Conservation (phyloP, 768 basidiomycete species). For the Dioszegia crocea region DNA sequence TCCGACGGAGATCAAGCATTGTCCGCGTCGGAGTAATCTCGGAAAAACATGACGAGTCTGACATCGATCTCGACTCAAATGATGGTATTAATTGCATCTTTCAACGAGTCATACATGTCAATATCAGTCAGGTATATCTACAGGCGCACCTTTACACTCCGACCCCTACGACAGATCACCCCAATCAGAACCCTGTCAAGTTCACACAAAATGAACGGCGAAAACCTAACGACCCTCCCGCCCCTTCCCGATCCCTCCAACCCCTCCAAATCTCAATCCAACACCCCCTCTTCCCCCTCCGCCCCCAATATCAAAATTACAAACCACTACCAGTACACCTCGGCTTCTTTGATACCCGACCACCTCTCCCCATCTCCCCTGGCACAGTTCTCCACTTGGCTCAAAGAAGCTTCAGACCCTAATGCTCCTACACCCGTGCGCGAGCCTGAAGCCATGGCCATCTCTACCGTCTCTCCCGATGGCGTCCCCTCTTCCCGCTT, state of each 20-base stretch:
- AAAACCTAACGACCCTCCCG: background rate
- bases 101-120: too few relatives aligned
- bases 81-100: too few relatives aligned
- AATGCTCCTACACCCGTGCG: constrained; percentile 55
- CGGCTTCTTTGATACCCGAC: constrained; percentile 63
- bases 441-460: constrained; percentile 90
- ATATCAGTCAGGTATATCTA: too few relatives aligned
- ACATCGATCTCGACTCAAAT: too few relatives aligned
- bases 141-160: too few relatives aligned
- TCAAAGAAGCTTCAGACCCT: constrained; percentile 54
- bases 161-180: too few relatives aligned
- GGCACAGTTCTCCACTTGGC: constrained; percentile 82
- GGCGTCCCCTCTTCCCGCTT: constrained; percentile 83
- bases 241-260: background rate
- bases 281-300: background rate
- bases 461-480: constrained; percentile 52
- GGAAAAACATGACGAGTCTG: too few relatives aligned
- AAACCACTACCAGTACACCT: constrained; percentile 70
- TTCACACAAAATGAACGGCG: background rate
- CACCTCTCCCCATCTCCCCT: constrained; percentile 66
- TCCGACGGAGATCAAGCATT: too few relatives aligned
- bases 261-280: constrained; percentile 36
- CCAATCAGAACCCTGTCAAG: too few relatives aligned
- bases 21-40: background rate
- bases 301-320: constrained; percentile 54